These are phyloP conservation scores for Cruciata laevipes DNA, from an alignment of 257 asterid species.

Conservation along the genomic window DNA sequence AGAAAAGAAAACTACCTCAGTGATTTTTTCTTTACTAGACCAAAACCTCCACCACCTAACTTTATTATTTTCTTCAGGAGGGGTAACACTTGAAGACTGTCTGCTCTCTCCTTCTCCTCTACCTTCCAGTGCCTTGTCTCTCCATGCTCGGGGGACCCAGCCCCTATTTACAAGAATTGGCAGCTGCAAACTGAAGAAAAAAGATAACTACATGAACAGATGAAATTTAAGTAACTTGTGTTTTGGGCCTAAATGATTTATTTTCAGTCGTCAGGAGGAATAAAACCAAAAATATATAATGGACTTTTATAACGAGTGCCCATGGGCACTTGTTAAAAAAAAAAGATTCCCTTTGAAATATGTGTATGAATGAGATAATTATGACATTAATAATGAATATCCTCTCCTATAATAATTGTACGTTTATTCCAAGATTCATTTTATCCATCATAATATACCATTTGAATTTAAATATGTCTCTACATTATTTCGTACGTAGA, in stretches of 20 bases:
- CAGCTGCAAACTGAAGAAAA: conserved; percentile 49
- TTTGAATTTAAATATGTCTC: too few relatives aligned
- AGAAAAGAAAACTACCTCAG: conserved; percentile 32
- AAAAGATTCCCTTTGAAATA: too few relatives aligned
- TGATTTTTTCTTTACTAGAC: conserved; percentile 37
- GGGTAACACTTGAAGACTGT: conserved; percentile 26
- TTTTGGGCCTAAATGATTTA: not conserved
- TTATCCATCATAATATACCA: too few relatives aligned
- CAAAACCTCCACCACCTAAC: conserved; percentile 57
- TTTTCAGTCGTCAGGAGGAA: not conserved
- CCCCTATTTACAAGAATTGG: conserved; percentile 93
- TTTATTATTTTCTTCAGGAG: conserved; percentile 34
- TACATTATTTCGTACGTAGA: too few relatives aligned
- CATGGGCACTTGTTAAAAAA: too few relatives aligned
- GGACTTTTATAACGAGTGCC: too few relatives aligned
- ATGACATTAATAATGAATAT: too few relatives aligned
- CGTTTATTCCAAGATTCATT: too few relatives aligned
- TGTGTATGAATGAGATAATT: too few relatives aligned
- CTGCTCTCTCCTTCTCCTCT: conserved; percentile 27
- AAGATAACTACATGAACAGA: conserved; percentile 18
- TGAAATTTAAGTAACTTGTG: conserved; percentile 8
- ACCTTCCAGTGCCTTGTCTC: conserved; percentile 52
- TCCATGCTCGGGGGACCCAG: conserved; percentile 98
- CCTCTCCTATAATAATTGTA: too few relatives aligned
- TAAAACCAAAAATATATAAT: not conserved